Evolutionary conservation across 306 rosid species (phyloP), one percentile per base, ranked within the genome.

Genomic region (Acacia crassicarpa): DNA sequence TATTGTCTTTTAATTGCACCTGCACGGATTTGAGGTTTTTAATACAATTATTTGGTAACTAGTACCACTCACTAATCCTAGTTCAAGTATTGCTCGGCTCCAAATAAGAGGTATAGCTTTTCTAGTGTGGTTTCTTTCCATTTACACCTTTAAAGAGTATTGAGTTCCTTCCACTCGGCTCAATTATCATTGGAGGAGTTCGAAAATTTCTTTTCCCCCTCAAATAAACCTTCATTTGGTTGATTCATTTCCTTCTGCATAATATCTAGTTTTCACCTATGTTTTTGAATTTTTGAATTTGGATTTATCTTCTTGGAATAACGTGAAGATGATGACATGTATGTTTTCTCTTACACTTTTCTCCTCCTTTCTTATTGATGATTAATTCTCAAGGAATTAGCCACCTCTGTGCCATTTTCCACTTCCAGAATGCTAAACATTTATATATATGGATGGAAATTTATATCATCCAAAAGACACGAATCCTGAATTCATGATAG

Each of bases 211-310:
- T n/a, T 35, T 3, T 54, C 38, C 6, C 67, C 67, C 32, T 20
- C n/a, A 58, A 22, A 54, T 54, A 54, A 53, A 56, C 7, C 19
- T 67, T 59, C 68, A 46, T 41, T 35, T 75, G 13, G 38, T 44
- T 23, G 23, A 71, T 20, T 33, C 46, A 58, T 58, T 75, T 75
- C 23, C 40, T 38, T 58, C 38, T 38, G 8, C 40, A 71, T 45
- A 23, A 44, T 71, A 23, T 44, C 9, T 51, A 49, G 27, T 49
- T 73, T 27, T 30, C 25, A 6, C 43, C 11, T 14, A 5, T 58
- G 17, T 8, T 38, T 58, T 38, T n/a, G 15, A 22, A 17, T 75
- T 56, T 75, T 74, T 74, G 30, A 74, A 53, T 74, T 74, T 74
- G 20, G 66, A 72, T 48, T 33, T 53, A 53, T 74, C 58, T 53